phyloP scores from a whole-genome alignment of 2,329 filamentous ascomycete genomes.

The Neophaeococcomyces mojaviensis region DNA sequence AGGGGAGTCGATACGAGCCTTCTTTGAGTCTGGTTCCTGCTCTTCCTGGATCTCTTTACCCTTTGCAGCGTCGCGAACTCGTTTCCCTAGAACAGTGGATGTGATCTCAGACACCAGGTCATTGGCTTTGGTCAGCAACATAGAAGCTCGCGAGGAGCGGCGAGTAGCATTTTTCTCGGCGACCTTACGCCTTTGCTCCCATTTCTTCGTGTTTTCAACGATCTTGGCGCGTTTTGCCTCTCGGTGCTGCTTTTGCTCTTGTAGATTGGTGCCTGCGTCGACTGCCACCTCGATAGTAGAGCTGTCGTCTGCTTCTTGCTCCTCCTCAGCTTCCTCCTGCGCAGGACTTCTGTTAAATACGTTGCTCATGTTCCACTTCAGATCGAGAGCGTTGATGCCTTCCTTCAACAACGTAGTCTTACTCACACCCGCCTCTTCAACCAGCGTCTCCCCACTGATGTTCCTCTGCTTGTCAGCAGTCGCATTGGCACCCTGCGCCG shows the following conservation, averaged over 20 bases:
- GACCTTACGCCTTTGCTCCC: constrained; percentile 21
- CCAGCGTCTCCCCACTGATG: constrained; percentile 30
- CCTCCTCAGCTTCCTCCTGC: constrained; percentile 7
- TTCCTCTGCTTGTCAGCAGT: constrained; percentile 24
- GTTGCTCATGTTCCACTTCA: constrained; percentile 25
- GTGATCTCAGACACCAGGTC: constrained; percentile 42
- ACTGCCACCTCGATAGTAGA: constrained; percentile 4
- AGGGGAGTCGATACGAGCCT: constrained; percentile 32
- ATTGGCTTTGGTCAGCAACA: constrained; percentile 37
- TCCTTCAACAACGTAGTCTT: constrained; percentile 32
- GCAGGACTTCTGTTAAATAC: constrained; percentile 11
- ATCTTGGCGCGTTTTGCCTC: constrained; percentile 23
- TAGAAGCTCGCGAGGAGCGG: constrained; percentile 37
- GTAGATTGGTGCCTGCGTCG: constrained; percentile 25
- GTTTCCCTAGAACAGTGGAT: constrained; percentile 49
- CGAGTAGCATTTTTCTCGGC: constrained; percentile 27
- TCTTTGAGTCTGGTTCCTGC: constrained; percentile 33
- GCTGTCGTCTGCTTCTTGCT: constrained; percentile 7
- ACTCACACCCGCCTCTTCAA: constrained; percentile 30
- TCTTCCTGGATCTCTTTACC: constrained; percentile 44
- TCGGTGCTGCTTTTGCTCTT: constrained; percentile 27
- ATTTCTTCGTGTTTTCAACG: constrained; percentile 20
- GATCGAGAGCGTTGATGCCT: constrained; percentile 36
- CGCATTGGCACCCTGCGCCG: constrained; percentile 22
- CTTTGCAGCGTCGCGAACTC: constrained; percentile 48